These are phyloP conservation scores for Penicillium sp. DNA, from an alignment of 2,329 filamentous ascomycete genomes.

Conservation along the genomic window DNA sequence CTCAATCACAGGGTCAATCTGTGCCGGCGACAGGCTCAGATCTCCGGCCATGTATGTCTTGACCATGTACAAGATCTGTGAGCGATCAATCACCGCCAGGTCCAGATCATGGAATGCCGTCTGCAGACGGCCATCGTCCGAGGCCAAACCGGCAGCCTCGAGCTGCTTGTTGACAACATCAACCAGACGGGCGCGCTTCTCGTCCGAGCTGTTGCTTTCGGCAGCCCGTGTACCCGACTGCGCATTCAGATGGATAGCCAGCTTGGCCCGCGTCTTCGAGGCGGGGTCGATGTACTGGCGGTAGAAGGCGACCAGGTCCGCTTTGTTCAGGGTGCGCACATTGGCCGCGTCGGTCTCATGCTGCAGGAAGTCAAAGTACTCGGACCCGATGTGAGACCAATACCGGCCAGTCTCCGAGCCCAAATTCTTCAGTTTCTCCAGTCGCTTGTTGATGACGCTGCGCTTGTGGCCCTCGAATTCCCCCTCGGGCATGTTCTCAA, in stretches of 20 bases:
- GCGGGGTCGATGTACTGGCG: constrained; percentile 67
- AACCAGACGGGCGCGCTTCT: constrained; percentile 43
- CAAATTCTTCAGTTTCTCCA: constrained; percentile 91
- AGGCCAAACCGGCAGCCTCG: constrained; percentile 44
- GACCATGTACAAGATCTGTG: constrained; percentile 50
- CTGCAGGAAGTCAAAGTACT: constrained; percentile 85
- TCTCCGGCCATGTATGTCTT: constrained; percentile 50
- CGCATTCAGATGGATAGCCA: constrained; percentile 77
- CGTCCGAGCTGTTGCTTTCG: constrained; percentile 33
- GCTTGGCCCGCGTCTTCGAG: constrained; percentile 71
- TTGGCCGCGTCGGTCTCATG: constrained; percentile 72
- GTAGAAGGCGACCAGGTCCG: constrained; percentile 76
- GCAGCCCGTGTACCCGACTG: constrained; percentile 53
- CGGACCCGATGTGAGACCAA: constrained; percentile 78
- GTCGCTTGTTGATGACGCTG: constrained; percentile 76
- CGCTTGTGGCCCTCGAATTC: constrained; percentile 90
- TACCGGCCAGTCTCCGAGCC: constrained; percentile 76
- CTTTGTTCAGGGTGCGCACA: constrained; percentile 70
- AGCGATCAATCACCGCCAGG: constrained; percentile 45
- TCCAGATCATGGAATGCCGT: constrained; percentile 45
- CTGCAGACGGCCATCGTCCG: constrained; percentile 42
- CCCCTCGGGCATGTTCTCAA: constrained; percentile 71
- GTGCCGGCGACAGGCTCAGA: constrained; percentile 48
- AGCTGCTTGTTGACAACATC: constrained; percentile 46
- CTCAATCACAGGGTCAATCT: constrained; percentile 47